Evolutionary conservation across 139 green algal species (phyloP).

Genomic region (Chlamydomonas incerta): DNA sequence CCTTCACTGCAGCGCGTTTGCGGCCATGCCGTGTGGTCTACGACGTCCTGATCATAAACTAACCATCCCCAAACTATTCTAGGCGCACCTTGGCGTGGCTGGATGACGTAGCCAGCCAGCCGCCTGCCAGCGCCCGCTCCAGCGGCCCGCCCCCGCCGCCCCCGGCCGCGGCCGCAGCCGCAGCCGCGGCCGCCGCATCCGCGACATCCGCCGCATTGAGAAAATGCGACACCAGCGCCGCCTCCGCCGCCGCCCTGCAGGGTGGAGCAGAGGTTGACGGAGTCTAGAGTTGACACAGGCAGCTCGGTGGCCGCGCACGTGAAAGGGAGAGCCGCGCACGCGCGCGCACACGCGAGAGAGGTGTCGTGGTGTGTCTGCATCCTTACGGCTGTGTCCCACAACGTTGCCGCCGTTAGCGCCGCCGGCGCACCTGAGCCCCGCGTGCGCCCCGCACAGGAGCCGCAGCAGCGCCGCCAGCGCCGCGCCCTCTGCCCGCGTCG

Average conservation of each 20-base stretch:
- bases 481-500: background rate
- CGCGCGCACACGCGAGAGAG: too few relatives aligned
- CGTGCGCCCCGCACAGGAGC: slow-evolving; percentile 3
- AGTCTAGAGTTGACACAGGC: too few relatives aligned
- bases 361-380: too few relatives aligned
- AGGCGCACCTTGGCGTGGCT: background rate
- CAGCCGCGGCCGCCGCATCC: background rate
- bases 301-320: too few relatives aligned
- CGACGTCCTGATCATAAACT: too few relatives aligned
- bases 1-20: too few relatives aligned
- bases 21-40: too few relatives aligned
- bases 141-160: background rate
- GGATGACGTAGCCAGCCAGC: background rate
- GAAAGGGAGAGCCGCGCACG: too few relatives aligned
- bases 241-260: slow-evolving; percentile 14
- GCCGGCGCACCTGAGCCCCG: background rate
- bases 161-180: background rate
- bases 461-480: slow-evolving; percentile 25
- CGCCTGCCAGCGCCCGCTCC: background rate
- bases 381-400: too few relatives aligned
- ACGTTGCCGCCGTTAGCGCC: too few relatives aligned
- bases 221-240: slow-evolving; percentile 28
- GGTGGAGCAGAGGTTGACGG: too few relatives aligned
- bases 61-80: too few relatives aligned
- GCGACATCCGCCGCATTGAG: background rate